Conservation (phyloP, 2,329 filamentous ascomycete genomes). For the Aspergillus sp. region DNA sequence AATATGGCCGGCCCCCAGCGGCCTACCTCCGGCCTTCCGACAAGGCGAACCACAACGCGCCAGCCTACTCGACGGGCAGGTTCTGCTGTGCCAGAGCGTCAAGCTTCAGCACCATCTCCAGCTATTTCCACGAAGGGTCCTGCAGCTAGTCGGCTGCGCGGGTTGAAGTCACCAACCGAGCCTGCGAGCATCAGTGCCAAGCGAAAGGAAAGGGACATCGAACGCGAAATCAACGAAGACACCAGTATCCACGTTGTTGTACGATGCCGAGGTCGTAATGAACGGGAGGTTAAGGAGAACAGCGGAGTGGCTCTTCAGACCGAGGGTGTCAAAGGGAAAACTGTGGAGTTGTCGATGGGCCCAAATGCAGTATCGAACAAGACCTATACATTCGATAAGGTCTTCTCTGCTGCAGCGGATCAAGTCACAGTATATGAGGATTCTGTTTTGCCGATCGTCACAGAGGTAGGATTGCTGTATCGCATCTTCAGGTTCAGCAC, state of each 20-base stretch:
- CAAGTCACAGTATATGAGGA: slow-evolving; percentile 94
- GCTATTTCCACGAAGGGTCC: slow-evolving; percentile 66
- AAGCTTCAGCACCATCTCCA: slow-evolving; percentile 74
- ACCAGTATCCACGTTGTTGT: slow-evolving; percentile 99
- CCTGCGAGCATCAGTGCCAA: slow-evolving; percentile 64
- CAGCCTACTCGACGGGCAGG: slow-evolving; percentile 54
- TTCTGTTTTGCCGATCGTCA: slow-evolving; percentile 86
- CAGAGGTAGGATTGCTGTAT: slow-evolving; percentile 64
- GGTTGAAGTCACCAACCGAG: slow-evolving; percentile 42
- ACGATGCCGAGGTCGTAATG: slow-evolving; percentile 85
- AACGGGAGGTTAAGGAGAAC: slow-evolving; percentile 90
- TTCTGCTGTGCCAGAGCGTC: slow-evolving; percentile 52
- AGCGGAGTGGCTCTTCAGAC: slow-evolving; percentile 88
- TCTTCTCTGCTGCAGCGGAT: slow-evolving; percentile 92
- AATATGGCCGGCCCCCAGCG: slow-evolving; percentile 57
- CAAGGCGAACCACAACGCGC: slow-evolving; percentile 48
- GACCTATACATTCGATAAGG: slow-evolving; percentile 93
- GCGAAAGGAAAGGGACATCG: slow-evolving; percentile 84
- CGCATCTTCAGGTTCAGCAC: neutral
- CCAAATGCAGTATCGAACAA: slow-evolving; percentile 92
- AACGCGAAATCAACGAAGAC: slow-evolving; percentile 69
- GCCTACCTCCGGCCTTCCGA: slow-evolving; percentile 48
- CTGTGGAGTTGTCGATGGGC: slow-evolving; percentile 86
- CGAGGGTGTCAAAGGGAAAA: slow-evolving; percentile 82
- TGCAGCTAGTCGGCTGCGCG: slow-evolving; percentile 37